These are phyloP conservation scores for Camellia granthamiana DNA, from an alignment of 148 eudicot species.

Conservation along the genomic window DNA sequence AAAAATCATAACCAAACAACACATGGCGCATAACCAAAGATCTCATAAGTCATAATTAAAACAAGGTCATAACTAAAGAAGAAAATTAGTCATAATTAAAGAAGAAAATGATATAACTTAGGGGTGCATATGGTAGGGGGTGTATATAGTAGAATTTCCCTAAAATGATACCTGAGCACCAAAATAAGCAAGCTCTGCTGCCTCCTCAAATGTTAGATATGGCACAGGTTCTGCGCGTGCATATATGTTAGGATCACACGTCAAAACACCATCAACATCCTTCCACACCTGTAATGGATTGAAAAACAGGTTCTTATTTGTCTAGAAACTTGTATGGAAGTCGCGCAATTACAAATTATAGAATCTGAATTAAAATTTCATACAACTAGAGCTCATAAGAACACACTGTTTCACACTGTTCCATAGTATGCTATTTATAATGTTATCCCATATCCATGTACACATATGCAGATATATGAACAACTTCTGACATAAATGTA, in stretches of 20 bases:
- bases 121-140: no score
- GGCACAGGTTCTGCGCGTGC: slow-evolving; percentile 84
- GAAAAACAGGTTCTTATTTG: not conserved
- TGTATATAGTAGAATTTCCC: no score
- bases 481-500: not conserved
- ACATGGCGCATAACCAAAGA: no score
- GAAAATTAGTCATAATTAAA: no score
- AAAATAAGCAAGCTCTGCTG: slow-evolving; percentile 99
- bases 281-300: slow-evolving; percentile 75
- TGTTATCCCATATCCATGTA: not conserved
- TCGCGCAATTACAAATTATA: not conserved
- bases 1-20: not conserved
- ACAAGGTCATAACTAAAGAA: no score
- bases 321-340: not conserved
- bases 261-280: slow-evolving; percentile 97
- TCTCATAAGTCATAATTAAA: no score
- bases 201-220: slow-evolving; percentile 88
- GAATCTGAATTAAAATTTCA: not conserved
- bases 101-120: no score
- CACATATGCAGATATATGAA: not conserved
- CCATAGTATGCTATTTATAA: no score
- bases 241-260: slow-evolving; percentile 91
- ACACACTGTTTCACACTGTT: not conserved
- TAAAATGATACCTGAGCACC: slow-evolving; percentile 83
- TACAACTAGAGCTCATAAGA: not conserved